Percentiles rank a stretch among this genome's conserved stretches.
Evolutionary conservation across 2,329 filamentous ascomycete genomes (phyloP).

Genomic region (Fusarium illudens): DNA sequence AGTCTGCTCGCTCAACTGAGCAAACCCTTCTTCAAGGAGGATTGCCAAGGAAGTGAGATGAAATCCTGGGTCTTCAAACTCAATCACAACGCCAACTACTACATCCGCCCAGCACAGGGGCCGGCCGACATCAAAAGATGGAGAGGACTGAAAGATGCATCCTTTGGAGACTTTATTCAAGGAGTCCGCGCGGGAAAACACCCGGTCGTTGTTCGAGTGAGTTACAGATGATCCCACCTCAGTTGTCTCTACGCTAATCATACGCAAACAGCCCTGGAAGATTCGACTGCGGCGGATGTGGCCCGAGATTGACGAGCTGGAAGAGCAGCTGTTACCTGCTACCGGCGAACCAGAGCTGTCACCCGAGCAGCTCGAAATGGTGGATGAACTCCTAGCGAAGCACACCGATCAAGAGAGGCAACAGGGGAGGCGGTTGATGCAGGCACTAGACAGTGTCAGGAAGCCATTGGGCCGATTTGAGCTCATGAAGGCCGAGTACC

Average conservation of each 20-base stretch:
- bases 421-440: constrained; percentile 5
- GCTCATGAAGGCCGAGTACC: background rate
- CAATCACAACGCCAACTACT: constrained; percentile 9
- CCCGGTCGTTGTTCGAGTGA: constrained; percentile 34
- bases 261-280: constrained; percentile 33
- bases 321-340: background rate
- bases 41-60: constrained; percentile 8
- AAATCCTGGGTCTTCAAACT: constrained; percentile 31
- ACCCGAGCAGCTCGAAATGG: constrained; percentile 25
- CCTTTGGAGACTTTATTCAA: constrained; percentile 12
- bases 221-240: background rate
- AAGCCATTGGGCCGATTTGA: background rate
- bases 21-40: background rate
- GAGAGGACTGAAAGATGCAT: constrained; percentile 15
- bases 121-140: constrained; percentile 24
- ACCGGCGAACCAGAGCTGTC: constrained; percentile 18
- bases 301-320: constrained; percentile 22
- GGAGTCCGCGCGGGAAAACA: constrained; percentile 21
- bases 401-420: constrained; percentile 20
- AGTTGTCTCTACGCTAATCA: background rate
- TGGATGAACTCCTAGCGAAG: constrained; percentile 30
- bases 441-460: constrained; percentile 8
- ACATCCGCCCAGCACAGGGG: constrained; percentile 14
- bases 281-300: constrained; percentile 35
- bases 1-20: background rate